Percentiles rank a stretch among this genome's conserved stretches.
phyloP scores from a whole-genome alignment of 2,329 filamentous ascomycete species.

The Fonsecaea multimorphosa region DNA sequence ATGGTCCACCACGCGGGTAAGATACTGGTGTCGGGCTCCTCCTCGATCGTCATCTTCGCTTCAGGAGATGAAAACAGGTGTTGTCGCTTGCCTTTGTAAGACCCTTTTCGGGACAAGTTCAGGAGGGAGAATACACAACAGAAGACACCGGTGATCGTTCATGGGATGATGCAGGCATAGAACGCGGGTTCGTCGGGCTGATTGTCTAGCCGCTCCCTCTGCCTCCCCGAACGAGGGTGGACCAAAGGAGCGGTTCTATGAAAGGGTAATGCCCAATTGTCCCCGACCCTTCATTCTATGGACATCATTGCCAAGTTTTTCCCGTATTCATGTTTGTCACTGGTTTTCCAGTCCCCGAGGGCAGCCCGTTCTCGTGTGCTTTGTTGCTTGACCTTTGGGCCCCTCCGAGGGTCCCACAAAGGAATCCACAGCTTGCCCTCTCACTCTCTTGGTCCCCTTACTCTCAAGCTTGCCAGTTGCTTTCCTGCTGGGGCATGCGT shows the following conservation, averaged over 20 bases:
- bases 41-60: background rate
- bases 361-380: background rate
- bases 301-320: conserved; percentile 25
- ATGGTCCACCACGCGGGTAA: background rate
- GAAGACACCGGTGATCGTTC: background rate
- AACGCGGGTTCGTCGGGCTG: conserved; percentile 5
- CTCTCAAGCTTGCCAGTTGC: too few relatives aligned
- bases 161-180: conserved; percentile 19
- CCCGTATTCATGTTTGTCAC: conserved; percentile 1
- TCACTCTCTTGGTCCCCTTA: too few relatives aligned
- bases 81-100: background rate
- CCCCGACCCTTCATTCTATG: conserved; percentile 16
- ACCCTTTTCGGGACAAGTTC: background rate
- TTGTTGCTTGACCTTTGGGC: conserved; percentile 1
- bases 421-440: background rate
- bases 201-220: background rate
- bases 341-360: conserved; percentile 1
- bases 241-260: conserved; percentile 4
- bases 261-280: background rate
- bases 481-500: background rate
- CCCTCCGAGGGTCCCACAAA: background rate
- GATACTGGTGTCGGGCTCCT: background rate
- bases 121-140: background rate
- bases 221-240: background rate
- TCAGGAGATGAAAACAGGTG: background rate